Conservation (phyloP, 1,139 yeast species). For the Yamadazyma atlantica region DNA sequence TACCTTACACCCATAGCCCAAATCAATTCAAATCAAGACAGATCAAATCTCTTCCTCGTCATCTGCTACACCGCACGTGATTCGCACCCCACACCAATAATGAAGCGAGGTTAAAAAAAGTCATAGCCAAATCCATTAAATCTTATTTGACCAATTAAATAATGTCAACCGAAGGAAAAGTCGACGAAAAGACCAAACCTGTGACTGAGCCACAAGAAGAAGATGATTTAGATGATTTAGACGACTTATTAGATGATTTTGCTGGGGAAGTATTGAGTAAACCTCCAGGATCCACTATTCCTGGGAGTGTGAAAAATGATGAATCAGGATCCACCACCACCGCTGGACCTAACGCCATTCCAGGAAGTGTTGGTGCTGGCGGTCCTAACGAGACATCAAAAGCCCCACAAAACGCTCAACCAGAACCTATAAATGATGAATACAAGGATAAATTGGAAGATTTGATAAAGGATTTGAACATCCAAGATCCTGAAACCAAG, state of each 20-base stretch:
- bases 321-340: conserved; percentile 49
- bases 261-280: conserved; percentile 71
- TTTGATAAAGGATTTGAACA: conserved; percentile 56
- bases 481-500: conserved; percentile 61
- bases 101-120: background rate
- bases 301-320: conserved; percentile 44
- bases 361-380: too few relatives aligned
- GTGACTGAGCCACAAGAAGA: conserved; percentile 18
- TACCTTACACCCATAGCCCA: too few relatives aligned
- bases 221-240: conserved; percentile 73
- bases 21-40: too few relatives aligned
- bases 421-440: conserved; percentile 37
- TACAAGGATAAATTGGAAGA: conserved; percentile 53
- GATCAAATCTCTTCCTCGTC: too few relatives aligned
- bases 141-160: background rate
- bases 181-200: conserved; percentile 1
- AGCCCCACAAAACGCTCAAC: conserved; percentile 21
- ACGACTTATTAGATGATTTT: conserved; percentile 71
- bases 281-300: conserved; percentile 60
- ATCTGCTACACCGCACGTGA: too few relatives aligned
- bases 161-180: conserved; percentile 6
- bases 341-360: conserved; percentile 49
- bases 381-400: too few relatives aligned
- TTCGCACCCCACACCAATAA: conserved; percentile 1
- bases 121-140: background rate